Evolutionary conservation across 78 protist species (phyloP).

Genomic region (Cyanophora paradoxa): DNA sequence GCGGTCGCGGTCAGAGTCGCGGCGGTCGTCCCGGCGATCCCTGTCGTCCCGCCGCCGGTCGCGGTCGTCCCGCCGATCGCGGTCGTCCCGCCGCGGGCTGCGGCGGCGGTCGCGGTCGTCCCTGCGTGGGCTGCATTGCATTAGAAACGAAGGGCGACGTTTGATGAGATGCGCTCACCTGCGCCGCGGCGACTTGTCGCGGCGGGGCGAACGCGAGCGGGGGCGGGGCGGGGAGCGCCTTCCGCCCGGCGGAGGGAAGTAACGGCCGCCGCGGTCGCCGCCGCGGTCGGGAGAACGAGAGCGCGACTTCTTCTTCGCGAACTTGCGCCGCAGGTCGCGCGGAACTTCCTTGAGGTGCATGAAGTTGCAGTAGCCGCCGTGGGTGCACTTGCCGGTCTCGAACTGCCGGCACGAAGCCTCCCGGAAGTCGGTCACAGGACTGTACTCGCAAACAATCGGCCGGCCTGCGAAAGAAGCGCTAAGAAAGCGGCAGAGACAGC

Average conservation of each 20-base stretch:
- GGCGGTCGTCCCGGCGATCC: no score
- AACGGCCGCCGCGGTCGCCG: background rate
- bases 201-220: background rate
- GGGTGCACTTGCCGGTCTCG: conserved; percentile 74
- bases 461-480: conserved; percentile 19
- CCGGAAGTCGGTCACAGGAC: conserved; percentile 97
- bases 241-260: background rate
- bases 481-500: background rate
- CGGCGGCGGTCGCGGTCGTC: background rate
- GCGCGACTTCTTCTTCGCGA: conserved; percentile 31
- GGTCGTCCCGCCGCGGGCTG: background rate
- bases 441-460: conserved; percentile 84
- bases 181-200: background rate
- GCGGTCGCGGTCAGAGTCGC: background rate
- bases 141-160: no score
- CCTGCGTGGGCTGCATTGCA: background rate
- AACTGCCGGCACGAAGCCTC: conserved; percentile 91
- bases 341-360: conserved; percentile 83
- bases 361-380: conserved; percentile 97
- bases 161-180: background rate
- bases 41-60: background rate
- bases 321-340: conserved; percentile 17
- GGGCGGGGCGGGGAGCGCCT: background rate
- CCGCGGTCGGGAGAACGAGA: background rate
- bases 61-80: background rate